phyloP scores from a whole-genome alignment of 257 asterid species.

The Craterostigma plantagineum region DNA sequence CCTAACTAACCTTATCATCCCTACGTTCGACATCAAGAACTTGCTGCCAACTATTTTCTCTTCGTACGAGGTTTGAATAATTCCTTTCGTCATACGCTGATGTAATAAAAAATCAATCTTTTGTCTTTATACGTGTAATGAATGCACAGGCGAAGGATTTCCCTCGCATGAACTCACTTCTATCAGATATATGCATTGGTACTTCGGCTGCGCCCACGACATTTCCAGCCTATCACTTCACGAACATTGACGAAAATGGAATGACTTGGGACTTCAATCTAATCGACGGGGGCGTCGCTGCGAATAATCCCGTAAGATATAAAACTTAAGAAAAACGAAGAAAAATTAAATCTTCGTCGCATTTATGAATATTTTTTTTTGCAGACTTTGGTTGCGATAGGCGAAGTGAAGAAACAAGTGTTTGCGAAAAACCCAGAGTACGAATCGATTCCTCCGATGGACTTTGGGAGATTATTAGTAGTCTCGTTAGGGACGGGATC shows the following conservation, averaged over 20 bases:
- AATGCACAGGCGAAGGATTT: constrained; percentile 15
- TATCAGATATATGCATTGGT: constrained; percentile 43
- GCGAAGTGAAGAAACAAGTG: constrained; percentile 23
- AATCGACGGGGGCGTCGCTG: constrained; percentile 48
- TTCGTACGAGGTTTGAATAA: constrained; percentile 18
- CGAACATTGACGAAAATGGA: constrained; percentile 17
- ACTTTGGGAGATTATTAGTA: constrained; percentile 17
- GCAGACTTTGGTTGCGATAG: constrained; percentile 31
- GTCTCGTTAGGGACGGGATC: constrained; percentile 38
- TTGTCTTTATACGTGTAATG: no score
- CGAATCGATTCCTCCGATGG: constrained; percentile 19
- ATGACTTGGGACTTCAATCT: constrained; percentile 32
- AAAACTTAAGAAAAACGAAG: no score
- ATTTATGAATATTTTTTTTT: not conserved
- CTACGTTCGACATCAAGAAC: constrained; percentile 31
- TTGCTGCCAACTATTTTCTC: constrained; percentile 34
- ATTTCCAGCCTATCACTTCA: constrained; percentile 35
- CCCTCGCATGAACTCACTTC: constrained; percentile 17
- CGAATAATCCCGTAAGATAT: constrained; percentile 37
- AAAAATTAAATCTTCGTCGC: no score
- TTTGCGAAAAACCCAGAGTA: constrained; percentile 15
- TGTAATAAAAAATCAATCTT: no score
- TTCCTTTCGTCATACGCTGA: no score
- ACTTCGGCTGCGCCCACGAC: constrained; percentile 40
- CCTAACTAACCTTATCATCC: constrained; percentile 27